Base-by-base conservation (phyloP, 2,329 filamentous ascomycete genomes). In the Colletotrichum spinosum region DNA sequence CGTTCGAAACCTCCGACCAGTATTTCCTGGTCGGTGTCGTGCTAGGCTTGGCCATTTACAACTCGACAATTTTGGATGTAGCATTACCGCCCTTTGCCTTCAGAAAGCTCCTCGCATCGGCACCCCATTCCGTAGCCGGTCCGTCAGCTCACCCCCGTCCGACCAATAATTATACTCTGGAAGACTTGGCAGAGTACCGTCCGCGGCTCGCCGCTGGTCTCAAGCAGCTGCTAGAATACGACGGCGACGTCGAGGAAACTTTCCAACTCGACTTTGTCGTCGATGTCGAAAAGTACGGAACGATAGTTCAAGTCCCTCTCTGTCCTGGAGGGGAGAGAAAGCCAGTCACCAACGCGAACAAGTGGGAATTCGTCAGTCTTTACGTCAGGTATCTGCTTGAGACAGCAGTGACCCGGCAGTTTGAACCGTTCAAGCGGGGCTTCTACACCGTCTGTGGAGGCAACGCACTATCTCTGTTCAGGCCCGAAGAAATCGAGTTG, bases 381-480 rank as follows among this genome's bases (percentile, higher is more conserved):
- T 97, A 97, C 74, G 87, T 97, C 9, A 88, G 89, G 44, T 92
- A 95, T 74, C 77, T 95, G 9, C 87, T 97, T 10, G 93, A 97
- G 71, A 89, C 85, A 7, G 86, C 92, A 1, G 91, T 97, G 1
- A 81, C 87, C 44, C 86, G 92, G 45, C 94, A 97, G 73, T 97
- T 97, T 69, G 93, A 97, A 74, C 94, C 94, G 1, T 97, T 97
- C 83, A 96, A 96, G 75, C 88, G 94, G 59, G 94, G 94, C 1
- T 97, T 97, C 78, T 97, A 93, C 76, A 97, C 92, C 0, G 93
- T 97, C 35, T 97, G 93, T 74, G 92, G 91, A 41, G 93, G 94
- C 41, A 97, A 96, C 74, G 94, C 94, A 0, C 83, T 97, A 41
- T 93, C 91, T 1, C 85, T 97, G 2, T 97, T 97, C 77, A 88